Evolutionary conservation across 2,329 filamentous ascomycete species (phyloP).

Genomic region (Scytalidium sp.): DNA sequence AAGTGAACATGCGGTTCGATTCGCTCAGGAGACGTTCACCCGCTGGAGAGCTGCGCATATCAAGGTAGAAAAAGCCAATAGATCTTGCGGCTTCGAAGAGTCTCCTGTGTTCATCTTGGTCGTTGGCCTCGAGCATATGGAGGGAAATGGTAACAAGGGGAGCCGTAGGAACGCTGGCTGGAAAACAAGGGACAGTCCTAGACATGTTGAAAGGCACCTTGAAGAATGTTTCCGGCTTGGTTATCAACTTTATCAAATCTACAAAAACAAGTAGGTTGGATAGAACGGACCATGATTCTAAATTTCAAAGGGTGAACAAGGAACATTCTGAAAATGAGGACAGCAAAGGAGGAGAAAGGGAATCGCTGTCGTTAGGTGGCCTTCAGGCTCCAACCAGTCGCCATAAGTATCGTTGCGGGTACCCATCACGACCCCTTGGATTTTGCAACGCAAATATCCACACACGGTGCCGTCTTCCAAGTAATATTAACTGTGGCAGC

Average conservation of each 20-base stretch:
- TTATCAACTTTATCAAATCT: neutral
- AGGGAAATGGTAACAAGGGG: slow-evolving; percentile 40
- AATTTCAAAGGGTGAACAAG: too few species aligned
- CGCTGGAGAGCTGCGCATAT: slow-evolving; percentile 35
- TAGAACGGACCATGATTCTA: too few species aligned
- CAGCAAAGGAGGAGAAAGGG: too few species aligned
- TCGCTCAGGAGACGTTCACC: slow-evolving; percentile 38
- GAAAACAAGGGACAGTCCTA: slow-evolving; percentile 32
- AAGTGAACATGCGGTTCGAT: slow-evolving; percentile 41
- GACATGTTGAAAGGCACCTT: neutral
- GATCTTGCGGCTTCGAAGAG: slow-evolving; percentile 40
- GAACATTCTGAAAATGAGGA: too few species aligned
- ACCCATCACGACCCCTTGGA: too few species aligned
- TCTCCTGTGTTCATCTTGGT: slow-evolving; percentile 30
- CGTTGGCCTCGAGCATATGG: slow-evolving; percentile 31
- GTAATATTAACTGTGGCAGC: too few species aligned
- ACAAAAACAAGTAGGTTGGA: too few species aligned
- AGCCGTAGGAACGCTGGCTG: slow-evolving; percentile 36
- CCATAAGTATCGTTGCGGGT: too few species aligned
- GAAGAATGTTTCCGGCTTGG: neutral
- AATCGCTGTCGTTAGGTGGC: too few species aligned
- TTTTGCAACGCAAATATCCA: too few species aligned
- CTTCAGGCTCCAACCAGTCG: too few species aligned
- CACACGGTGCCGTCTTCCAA: too few species aligned
- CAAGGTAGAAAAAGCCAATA: slow-evolving; percentile 56